Evolutionary conservation across 495 filamentous ascomycete species (phyloP), one percentile per base, ranked within the genome.

Genomic region (Thermothielavioides terrestris): DNA sequence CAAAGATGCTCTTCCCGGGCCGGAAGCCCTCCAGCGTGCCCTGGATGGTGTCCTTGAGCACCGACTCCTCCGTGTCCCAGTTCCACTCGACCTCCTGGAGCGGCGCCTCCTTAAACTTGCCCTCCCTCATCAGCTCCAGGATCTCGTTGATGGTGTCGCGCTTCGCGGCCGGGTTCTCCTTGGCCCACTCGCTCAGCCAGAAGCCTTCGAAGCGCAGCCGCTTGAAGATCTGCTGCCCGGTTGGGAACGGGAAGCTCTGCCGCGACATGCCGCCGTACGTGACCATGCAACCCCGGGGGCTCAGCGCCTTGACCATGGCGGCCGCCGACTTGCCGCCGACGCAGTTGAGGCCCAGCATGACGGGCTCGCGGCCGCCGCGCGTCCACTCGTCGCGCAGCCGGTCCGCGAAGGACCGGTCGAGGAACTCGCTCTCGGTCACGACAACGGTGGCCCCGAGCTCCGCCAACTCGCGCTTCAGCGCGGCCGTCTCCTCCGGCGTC

Each of bases 201-300:
- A 97, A 97, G 1, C 92, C 92, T 56, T 86, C 79, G 53, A 95
- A 91, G 37, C 76, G 68, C 22, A 97, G 65, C 56, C 95, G 78
- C 66, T 90, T 90, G 67, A 98, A 98, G 49, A 98, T 97, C 50
- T 94, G 68, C 58, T 89, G 68, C 0, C 82, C 80, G 4, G 87
- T 84, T 0, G 88, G 86, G 52, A 96, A 67, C 21, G 73, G 73
- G 14, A 95, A 75, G 1, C 89, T 88, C 70, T 91, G 81, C 56
- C 86, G 82, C 32, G 83, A 79, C 92, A 98, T 98, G 17, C 86
- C 94, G 25, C 92, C 92, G 60, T 98, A 98, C 23, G 91, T 95
- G 26, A 97, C 88, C 68, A 96, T 73, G 39, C 84, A 79, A 2
- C 78, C 88, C 15, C 78, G 77, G 0, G 73, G 67, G 2, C 74